These are phyloP conservation scores for Paraphaeosphaeria minitans DNA, from an alignment of 2,329 filamentous ascomycete species.

Conservation along the genomic window DNA sequence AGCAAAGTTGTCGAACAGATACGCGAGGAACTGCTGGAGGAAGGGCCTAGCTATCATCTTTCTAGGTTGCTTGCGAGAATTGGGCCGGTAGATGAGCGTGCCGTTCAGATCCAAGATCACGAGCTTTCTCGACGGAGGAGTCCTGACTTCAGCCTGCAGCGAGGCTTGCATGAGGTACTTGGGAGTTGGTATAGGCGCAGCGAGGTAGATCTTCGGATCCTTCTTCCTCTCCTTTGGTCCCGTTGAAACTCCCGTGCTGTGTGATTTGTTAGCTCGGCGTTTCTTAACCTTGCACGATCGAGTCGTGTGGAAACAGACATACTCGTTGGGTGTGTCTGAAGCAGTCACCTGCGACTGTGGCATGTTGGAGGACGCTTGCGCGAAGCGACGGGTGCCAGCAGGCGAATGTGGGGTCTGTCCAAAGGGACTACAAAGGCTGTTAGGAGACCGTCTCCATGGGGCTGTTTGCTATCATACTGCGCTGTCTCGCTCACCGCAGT, in stretches of 20 bases:
- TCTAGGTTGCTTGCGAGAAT: slow-evolving; percentile 42
- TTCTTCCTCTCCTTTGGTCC: slow-evolving; percentile 16
- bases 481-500: neutral
- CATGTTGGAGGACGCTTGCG: neutral
- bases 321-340: neutral
- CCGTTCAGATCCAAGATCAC: slow-evolving; percentile 93
- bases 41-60: slow-evolving; percentile 70
- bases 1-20: slow-evolving; percentile 74
- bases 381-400: neutral
- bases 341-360: neutral
- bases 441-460: neutral
- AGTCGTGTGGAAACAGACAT: neutral
- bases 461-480: neutral
- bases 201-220: slow-evolving; percentile 39
- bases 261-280: slow-evolving; percentile 30
- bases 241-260: slow-evolving; percentile 15
- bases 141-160: slow-evolving; percentile 35
- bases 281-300: neutral
- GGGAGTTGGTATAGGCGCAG: slow-evolving; percentile 64
- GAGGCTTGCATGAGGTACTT: slow-evolving; percentile 65
- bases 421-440: neutral
- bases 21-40: slow-evolving; percentile 70
- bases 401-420: neutral
- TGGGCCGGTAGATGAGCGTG: slow-evolving; percentile 77
- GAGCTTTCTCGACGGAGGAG: slow-evolving; percentile 67